Conservation (phyloP, 2,329 filamentous ascomycete genomes). For the Aspergillus vadensis region DNA sequence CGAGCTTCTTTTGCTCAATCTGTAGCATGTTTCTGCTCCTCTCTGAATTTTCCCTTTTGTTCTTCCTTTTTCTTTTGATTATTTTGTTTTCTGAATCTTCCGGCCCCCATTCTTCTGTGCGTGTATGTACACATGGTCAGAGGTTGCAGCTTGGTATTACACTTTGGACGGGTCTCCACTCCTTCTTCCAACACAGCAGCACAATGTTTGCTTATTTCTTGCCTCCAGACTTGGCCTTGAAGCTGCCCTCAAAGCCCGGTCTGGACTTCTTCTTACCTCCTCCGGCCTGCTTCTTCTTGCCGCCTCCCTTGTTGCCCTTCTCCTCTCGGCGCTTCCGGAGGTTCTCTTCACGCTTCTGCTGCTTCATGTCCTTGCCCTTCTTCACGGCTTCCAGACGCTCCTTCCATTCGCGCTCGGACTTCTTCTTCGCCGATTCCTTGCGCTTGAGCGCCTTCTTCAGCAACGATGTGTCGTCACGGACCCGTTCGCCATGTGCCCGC, state of each 20-base stretch:
- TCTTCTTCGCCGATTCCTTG: slow-evolving; percentile 85
- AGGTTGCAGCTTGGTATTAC: slow-evolving; percentile 9
- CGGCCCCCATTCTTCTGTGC: neutral
- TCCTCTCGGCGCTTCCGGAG: slow-evolving; percentile 73
- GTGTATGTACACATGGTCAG: neutral
- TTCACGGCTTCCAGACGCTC: slow-evolving; percentile 72
- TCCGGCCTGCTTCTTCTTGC: slow-evolving; percentile 45
- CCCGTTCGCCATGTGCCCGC: slow-evolving; percentile 83
- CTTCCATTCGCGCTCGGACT: slow-evolving; percentile 86
- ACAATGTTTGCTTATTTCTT: slow-evolving; percentile 38
- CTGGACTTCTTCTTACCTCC: slow-evolving; percentile 55
- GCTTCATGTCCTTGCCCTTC: slow-evolving; percentile 74
- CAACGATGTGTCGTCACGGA: slow-evolving; percentile 80
- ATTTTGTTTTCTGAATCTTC: neutral
- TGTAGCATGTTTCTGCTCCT: neutral
- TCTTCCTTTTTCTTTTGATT: neutral
- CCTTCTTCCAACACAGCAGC: neutral
- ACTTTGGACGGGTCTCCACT: neutral
- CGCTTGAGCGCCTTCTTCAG: slow-evolving; percentile 95
- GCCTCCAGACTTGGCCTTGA: slow-evolving; percentile 55
- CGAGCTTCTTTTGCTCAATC: neutral
- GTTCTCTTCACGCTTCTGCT: slow-evolving; percentile 81
- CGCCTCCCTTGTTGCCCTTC: slow-evolving; percentile 59
- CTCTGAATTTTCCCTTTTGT: slow-evolving; percentile 12
- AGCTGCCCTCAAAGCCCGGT: slow-evolving; percentile 72